Base-by-base conservation (phyloP, 2,329 filamentous ascomycete species). In the Sodiomyces alkalinus region DNA sequence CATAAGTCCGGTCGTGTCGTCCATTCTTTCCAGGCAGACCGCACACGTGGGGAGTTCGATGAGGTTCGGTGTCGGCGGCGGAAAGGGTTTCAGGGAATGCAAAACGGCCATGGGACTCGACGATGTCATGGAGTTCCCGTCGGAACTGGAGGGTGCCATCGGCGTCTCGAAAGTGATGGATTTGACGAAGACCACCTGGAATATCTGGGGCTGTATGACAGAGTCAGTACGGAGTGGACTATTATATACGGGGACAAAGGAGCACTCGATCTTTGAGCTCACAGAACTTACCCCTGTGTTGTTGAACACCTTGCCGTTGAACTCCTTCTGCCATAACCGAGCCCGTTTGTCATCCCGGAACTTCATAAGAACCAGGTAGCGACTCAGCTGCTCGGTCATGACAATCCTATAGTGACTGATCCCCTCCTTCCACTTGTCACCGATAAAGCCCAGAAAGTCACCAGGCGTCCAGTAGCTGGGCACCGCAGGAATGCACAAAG, bases 11-110 rank as follows among this genome's bases (percentile, higher is more conserved):
- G 85, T 92, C 1, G 86, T 94, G 49, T 96, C 87, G 45, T 98
- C 90, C 90, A 98, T 98, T 26, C 87, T 77, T 51, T 98, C 90
- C 5, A 98, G 66, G 40, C 90, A 98, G 7, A 98, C 90, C 0
- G 90, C 86, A 39, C 90, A 98, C 2, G 90, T 96, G 2, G 90
- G 90, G 9, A 98, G 60, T 54, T 98, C 90, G 30, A 93, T 68
- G 2, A 96, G 64, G 27, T 81, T 79, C 2, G 86, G 80, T 1
- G 87, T 93, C 2, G 68, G 69, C 3, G 62, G 74, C 4, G 70
- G 69, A 29, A 74, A 71, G 0, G 71, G 72, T 34, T 67, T 69
- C 5, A 70, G 51, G 14, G 56, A 65, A 39, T 44, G 60, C 6
- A 49, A 60, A 37, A 46, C 52, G 22, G 39, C 45, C n/a, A n/a